Conservation (phyloP, 2,329 filamentous ascomycete species). For the Ilyonectria sp. region DNA sequence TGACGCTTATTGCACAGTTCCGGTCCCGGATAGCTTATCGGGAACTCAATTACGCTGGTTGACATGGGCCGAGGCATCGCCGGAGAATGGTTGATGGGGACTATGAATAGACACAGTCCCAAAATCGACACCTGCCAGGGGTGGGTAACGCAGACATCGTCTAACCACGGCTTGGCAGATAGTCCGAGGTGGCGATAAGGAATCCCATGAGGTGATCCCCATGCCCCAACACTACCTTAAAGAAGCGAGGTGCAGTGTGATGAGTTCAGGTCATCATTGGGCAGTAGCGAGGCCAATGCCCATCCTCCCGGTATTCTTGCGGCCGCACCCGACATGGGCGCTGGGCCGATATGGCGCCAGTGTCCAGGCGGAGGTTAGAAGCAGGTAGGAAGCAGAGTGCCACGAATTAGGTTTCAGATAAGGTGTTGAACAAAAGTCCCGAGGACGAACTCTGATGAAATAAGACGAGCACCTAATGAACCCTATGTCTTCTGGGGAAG, state of each 20-base stretch:
- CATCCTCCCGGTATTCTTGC: not conserved
- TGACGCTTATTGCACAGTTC: no score
- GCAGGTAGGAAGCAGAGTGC: not conserved
- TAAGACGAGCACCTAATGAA: not conserved
- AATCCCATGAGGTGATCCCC: not conserved
- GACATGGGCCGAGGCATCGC: not conserved
- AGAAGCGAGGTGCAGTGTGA: not conserved
- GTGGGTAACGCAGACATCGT: not conserved
- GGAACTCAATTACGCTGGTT: not conserved
- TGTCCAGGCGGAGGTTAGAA: not conserved
- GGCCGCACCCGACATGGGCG: not conserved
- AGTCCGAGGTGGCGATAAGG: not conserved
- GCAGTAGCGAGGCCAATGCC: not conserved
- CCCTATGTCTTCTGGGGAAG: not conserved
- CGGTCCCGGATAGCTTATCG: not conserved
- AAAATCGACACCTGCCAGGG: not conserved
- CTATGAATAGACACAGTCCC: no score
- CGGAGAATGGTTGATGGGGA: not conserved
- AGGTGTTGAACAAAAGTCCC: constrained; percentile 11
- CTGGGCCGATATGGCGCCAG: not conserved
- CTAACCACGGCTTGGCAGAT: not conserved
- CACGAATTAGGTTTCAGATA: constrained; percentile 1
- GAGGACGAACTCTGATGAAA: not conserved
- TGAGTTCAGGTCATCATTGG: not conserved
- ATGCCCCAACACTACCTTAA: not conserved